Evolutionary conservation across 1,139 yeast species (phyloP).

Genomic region (Suhomyces atakaporum): DNA sequence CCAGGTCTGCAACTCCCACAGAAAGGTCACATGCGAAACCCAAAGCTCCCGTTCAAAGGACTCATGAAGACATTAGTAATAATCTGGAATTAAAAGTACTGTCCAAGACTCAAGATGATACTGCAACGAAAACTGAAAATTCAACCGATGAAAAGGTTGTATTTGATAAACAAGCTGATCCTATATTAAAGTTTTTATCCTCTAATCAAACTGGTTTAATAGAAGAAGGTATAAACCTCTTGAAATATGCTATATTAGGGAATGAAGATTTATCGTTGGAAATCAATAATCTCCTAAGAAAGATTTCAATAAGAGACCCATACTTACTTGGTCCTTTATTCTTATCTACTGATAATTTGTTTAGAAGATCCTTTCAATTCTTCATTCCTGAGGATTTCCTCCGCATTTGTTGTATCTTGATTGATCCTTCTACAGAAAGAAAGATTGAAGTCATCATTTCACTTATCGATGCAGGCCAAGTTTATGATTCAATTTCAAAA

Average conservation of each 20-base stretch:
- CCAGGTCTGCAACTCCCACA: slow-evolving; percentile 11
- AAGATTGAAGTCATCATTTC: slow-evolving; percentile 27
- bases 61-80: background rate
- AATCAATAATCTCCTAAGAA: slow-evolving; percentile 23
- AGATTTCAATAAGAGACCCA: slow-evolving; percentile 34
- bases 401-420: slow-evolving; percentile 34
- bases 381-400: slow-evolving; percentile 39
- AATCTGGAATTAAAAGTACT: background rate
- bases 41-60: background rate
- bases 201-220: slow-evolving; percentile 31
- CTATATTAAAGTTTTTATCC: slow-evolving; percentile 38
- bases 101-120: background rate
- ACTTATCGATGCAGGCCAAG: slow-evolving; percentile 27
- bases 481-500: slow-evolving; percentile 31
- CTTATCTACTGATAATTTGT: slow-evolving; percentile 26
- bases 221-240: slow-evolving; percentile 39
- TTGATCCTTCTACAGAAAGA: slow-evolving; percentile 26
- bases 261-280: slow-evolving; percentile 37
- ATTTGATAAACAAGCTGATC: slow-evolving; percentile 34
- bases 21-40: slow-evolving; percentile 6
- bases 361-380: slow-evolving; percentile 26
- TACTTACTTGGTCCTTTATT: slow-evolving; percentile 33
- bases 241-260: slow-evolving; percentile 42
- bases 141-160: slow-evolving; percentile 1
- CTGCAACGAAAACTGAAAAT: background rate